These are phyloP conservation scores for Endocladia muricata DNA, from an alignment of 31 red algal genomes.

Conservation along the genomic window DNA sequence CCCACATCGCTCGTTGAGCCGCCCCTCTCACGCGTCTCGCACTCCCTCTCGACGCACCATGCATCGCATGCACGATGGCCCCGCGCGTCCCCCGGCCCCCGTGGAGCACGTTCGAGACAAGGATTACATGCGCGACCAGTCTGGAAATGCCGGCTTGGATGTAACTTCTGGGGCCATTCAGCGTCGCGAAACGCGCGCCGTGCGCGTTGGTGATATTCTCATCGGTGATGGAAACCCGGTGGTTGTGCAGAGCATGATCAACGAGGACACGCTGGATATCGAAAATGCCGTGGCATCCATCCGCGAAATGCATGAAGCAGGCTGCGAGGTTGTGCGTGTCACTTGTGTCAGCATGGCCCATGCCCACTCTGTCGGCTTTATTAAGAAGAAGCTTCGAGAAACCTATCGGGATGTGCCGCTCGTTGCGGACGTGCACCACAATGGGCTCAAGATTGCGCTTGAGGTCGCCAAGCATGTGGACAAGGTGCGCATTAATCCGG, in stretches of 20 bases:
- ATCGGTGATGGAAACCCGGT: conserved; percentile 95
- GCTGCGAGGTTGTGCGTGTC: conserved; percentile 97
- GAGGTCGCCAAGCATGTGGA: conserved; percentile 98
- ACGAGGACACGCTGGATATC: conserved; percentile 91
- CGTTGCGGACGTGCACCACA: conserved; percentile 98
- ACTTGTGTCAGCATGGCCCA: conserved; percentile 82
- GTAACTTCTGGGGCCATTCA: conserved; percentile 75
- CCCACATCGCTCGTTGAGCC: background rate
- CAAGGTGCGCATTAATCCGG: conserved; percentile 99
- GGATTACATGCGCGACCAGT: conserved; percentile 82
- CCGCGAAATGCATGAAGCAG: conserved; percentile 83
- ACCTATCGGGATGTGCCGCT: conserved; percentile 84
- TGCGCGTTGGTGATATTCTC: conserved; percentile 85
- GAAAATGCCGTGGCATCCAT: conserved; percentile 61
- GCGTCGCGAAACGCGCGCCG: conserved; percentile 81
- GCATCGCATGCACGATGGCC: conserved; percentile 74
- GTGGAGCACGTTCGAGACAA: conserved; percentile 51
- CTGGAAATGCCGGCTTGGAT: conserved; percentile 71
- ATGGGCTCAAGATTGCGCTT: conserved; percentile 89
- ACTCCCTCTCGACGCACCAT: background rate
- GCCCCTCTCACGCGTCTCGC: background rate
- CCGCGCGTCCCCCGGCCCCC: conserved; percentile 69
- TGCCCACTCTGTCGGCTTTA: conserved; percentile 83
- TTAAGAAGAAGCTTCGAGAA: conserved; percentile 79
- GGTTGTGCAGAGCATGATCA: conserved; percentile 99